These are phyloP conservation scores for Ceratocystis cubensis DNA, from an alignment of 2,329 filamentous ascomycete genomes.

Conservation along the genomic window DNA sequence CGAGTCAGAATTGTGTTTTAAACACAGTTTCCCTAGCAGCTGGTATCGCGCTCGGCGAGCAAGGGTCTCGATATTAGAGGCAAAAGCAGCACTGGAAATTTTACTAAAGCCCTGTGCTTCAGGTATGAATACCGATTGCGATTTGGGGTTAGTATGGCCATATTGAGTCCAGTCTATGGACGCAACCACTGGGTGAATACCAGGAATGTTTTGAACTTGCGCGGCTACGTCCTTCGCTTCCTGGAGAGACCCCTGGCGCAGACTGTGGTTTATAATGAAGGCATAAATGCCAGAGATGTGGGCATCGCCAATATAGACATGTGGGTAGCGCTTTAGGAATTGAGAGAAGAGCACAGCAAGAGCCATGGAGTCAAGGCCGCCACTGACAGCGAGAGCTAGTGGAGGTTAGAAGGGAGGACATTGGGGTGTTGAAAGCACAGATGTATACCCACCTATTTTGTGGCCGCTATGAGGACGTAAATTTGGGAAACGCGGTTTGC, in stretches of 20 bases:
- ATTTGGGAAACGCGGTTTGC: not conserved
- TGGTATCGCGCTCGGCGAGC: slow-evolving; percentile 66
- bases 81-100: slow-evolving; percentile 28
- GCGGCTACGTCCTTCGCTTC: slow-evolving; percentile 40
- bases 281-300: slow-evolving; percentile 33
- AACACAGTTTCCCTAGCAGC: slow-evolving; percentile 51
- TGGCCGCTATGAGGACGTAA: not conserved
- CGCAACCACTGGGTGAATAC: slow-evolving; percentile 26
- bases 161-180: slow-evolving; percentile 26
- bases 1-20: slow-evolving; percentile 37
- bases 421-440: not conserved
- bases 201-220: slow-evolving; percentile 30
- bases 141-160: slow-evolving; percentile 7
- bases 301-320: slow-evolving; percentile 35
- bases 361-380: slow-evolving; percentile 96
- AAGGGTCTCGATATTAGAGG: slow-evolving; percentile 60
- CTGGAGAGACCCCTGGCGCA: slow-evolving; percentile 38
- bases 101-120: not conserved
- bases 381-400: slow-evolving; percentile 68
- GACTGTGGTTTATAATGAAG: slow-evolving; percentile 45
- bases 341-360: slow-evolving; percentile 60
- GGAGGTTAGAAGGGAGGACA: not conserved
- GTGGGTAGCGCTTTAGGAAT: slow-evolving; percentile 28
- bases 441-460: slow-evolving; percentile 7
- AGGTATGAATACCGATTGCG: not conserved